phyloP scores from a whole-genome alignment of 495 filamentous ascomycete species.

The Lichina pygmaea region DNA sequence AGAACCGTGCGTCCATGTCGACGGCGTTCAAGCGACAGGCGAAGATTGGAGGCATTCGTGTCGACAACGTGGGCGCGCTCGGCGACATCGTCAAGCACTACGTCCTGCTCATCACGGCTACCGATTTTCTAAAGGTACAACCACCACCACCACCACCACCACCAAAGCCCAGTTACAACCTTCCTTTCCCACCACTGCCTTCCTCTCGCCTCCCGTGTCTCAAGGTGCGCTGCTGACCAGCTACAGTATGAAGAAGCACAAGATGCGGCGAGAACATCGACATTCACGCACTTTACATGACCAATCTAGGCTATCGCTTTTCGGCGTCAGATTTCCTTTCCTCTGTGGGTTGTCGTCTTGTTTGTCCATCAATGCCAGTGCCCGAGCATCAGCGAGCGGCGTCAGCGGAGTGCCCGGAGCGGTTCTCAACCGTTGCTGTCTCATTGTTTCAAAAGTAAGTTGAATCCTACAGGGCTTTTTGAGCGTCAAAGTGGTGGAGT shows the following conservation, averaged over 20 bases:
- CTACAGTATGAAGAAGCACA: conserved; percentile 16
- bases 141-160: too few species aligned
- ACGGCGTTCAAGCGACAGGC: conserved; percentile 80
- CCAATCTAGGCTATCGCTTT: too few species aligned
- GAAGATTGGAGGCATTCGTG: conserved; percentile 33
- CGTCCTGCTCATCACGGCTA: conserved; percentile 26
- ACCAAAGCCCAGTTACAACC: conserved; percentile 6
- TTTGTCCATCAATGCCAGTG: too few species aligned
- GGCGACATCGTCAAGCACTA: conserved; percentile 31
- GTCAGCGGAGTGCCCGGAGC: too few species aligned
- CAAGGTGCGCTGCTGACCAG: conserved; percentile 2
- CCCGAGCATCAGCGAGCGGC: too few species aligned
- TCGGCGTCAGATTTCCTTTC: too few species aligned
- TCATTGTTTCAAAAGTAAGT: too few species aligned
- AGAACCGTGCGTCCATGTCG: conserved; percentile 56
- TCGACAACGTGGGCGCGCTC: conserved; percentile 15
- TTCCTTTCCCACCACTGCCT: neutral
- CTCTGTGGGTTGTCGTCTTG: too few species aligned
- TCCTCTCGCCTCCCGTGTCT: conserved; percentile 2
- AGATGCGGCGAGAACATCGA: neutral
- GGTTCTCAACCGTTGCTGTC: too few species aligned
- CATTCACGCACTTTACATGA: too few species aligned
- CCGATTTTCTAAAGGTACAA: conserved; percentile 34
- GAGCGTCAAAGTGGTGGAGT: too few species aligned
- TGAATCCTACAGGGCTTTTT: too few species aligned